Percentiles rank a stretch among this genome's conserved stretches.
phyloP scores from a whole-genome alignment of 257 asterid species.

The Capsicum pubescens region DNA sequence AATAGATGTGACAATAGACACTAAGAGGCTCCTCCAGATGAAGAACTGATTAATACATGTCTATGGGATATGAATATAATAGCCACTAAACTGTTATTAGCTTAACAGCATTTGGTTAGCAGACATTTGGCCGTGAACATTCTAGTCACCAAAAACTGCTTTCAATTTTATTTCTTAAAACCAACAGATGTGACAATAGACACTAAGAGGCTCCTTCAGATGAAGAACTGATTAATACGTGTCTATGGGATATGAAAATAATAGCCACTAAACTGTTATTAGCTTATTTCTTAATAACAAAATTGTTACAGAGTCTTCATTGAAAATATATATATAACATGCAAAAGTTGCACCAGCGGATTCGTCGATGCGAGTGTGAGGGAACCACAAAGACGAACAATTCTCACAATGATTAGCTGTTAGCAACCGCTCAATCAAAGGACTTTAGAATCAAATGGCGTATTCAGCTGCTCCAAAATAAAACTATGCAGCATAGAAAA shows the following conservation, averaged over 20 bases:
- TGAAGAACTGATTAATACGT: too few species aligned
- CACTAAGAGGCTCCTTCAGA: not conserved
- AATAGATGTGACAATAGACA: not conserved
- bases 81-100: not conserved
- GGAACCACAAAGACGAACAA: not conserved
- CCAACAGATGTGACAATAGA: not conserved
- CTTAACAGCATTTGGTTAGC: not conserved
- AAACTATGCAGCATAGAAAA: not conserved
- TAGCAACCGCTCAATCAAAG: not conserved
- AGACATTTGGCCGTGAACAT: not conserved
- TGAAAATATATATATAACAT: not conserved
- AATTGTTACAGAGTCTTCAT: not conserved
- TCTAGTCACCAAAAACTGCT: not conserved
- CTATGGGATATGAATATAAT: not conserved
- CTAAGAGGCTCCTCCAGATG: not conserved
- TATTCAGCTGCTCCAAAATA: not conserved
- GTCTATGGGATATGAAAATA: not conserved
- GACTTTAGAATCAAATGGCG: not conserved
- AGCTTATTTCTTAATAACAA: not conserved
- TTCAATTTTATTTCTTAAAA: not conserved
- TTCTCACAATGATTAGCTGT: not conserved
- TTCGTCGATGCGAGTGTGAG: not conserved
- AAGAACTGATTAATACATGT: not conserved
- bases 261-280: not conserved
- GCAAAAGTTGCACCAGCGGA: not conserved